Percentiles rank a stretch among this genome's conserved stretches.
phyloP scores from a whole-genome alignment of 1,284 basidiomycete species.

The Pseudozyma hubeiensis region DNA sequence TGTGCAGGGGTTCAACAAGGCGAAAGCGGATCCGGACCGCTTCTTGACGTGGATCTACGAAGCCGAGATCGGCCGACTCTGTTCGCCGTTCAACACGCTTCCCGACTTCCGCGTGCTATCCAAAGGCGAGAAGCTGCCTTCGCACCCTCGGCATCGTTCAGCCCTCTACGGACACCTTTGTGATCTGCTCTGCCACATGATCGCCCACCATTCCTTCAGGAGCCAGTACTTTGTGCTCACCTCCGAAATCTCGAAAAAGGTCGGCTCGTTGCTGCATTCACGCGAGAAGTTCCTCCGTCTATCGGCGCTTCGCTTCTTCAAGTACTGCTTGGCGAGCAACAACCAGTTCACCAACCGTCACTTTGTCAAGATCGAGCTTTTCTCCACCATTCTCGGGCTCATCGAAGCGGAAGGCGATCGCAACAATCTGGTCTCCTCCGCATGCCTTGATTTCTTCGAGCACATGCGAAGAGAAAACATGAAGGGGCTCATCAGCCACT shows the following conservation, averaged over 20 bases:
- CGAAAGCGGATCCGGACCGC: constrained; percentile 85
- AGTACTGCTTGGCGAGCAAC: constrained; percentile 82
- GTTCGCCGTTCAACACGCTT: constrained; percentile 81
- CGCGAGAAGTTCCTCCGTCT: constrained; percentile 84
- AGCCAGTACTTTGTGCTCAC: constrained; percentile 87
- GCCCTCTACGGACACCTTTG: constrained; percentile 72
- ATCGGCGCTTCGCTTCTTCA: constrained; percentile 82
- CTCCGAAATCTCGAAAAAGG: constrained; percentile 57
- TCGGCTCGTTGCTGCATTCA: constrained; percentile 73
- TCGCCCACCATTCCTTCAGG: constrained; percentile 82
- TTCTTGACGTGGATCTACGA: constrained; percentile 93
- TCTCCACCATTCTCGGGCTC: constrained; percentile 84
- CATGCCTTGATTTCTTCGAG: constrained; percentile 95
- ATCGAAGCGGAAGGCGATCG: constrained; percentile 82
- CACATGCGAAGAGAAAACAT: constrained; percentile 81
- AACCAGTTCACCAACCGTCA: constrained; percentile 88
- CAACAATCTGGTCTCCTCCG: constrained; percentile 92
- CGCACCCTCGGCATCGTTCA: constrained; percentile 31
- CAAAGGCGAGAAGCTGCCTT: constrained; percentile 37
- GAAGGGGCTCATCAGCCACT: constrained; percentile 83
- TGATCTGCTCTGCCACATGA: constrained; percentile 89
- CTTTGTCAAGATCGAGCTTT: constrained; percentile 84
- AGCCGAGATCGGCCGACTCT: constrained; percentile 78
- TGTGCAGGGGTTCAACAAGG: constrained; percentile 68
- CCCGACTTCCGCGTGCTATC: constrained; percentile 74